Evolutionary conservation across 495 filamentous ascomycete species (phyloP), one percentile per base, ranked within the genome.

Genomic region (Penicillium atrosanguineum): DNA sequence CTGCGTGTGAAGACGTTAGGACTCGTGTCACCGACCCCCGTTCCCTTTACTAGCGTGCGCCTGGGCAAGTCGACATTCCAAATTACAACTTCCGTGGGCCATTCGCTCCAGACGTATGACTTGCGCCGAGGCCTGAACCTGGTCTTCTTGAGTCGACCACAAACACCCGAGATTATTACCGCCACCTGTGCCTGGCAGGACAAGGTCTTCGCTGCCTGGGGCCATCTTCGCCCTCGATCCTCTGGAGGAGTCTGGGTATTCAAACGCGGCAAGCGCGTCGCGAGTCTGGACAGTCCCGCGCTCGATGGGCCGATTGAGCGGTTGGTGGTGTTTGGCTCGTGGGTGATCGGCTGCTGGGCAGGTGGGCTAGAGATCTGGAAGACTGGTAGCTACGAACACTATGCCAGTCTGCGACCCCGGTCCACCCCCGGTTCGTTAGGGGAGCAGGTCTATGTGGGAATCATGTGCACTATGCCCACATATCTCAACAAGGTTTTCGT

Each of bases 401-500:
- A 97, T 73, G 95, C 93, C 0, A 91, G 89, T 12, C 71, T 96
- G 36, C 79, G 67, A 51, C 82, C 72, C 53, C 70, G 68, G 52
- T 71, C 16, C 58, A 72, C 52, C 62, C 72, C 23, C 55, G 72
- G 47, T 69, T 78, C 54, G 0, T 42, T 68, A 18, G 76, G 71
- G 15, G 79, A 75, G 48, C 80, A 77, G 53, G 74, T 85, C 54
- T 79, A 94, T 20, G 88, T 87, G 0, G 87, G 88, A 7, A 78
- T 83, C 29, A 78, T 95, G 43, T 84, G 79, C 64, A 92, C 81
- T 62, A 88, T 96, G 87, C 90, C 91, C 14, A 96, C 93, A 1
- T 97, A 87, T 69, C 72, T 97, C 21, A 99, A 97, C 76, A 99
- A 99, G 70, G 78, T 99, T 26, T 89, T 97, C 49, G 86, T 88